These are phyloP conservation scores for Dionaea muscipula DNA, from an alignment of 179 eudicot genomes.

Conservation along the genomic window DNA sequence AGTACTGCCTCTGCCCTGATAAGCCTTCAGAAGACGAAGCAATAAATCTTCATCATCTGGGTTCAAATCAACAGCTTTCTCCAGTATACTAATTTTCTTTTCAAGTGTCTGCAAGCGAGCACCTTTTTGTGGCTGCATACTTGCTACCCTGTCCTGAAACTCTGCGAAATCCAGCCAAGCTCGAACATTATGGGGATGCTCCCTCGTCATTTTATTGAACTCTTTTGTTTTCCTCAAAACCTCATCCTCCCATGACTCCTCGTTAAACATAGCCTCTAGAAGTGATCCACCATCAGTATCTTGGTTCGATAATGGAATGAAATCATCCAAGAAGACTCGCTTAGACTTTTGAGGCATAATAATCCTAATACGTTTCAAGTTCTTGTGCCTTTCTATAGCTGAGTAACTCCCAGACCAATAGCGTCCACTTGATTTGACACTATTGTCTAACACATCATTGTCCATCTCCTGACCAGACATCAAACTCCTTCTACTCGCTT, in stretches of 20 bases:
- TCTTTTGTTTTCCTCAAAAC: slow-evolving; percentile 76
- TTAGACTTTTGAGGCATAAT: slow-evolving; percentile 27
- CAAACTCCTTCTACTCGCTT: slow-evolving; percentile 19
- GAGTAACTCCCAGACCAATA: slow-evolving; percentile 79
- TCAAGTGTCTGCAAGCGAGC: slow-evolving; percentile 91
- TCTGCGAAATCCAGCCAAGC: slow-evolving; percentile 74
- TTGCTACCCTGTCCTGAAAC: slow-evolving; percentile 87
- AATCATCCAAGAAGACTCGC: slow-evolving; percentile 23
- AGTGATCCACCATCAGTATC: slow-evolving; percentile 18
- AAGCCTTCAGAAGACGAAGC: slow-evolving; percentile 61
- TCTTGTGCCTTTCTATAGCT: slow-evolving; percentile 63
- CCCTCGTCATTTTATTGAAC: slow-evolving; percentile 79
- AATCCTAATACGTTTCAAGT: slow-evolving; percentile 56
- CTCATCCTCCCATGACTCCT: slow-evolving; percentile 98
- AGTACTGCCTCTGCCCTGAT: slow-evolving; percentile 55
- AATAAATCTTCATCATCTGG: slow-evolving; percentile 76
- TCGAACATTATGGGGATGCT: slow-evolving; percentile 63
- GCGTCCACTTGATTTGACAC: slow-evolving; percentile 58
- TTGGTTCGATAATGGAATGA: slow-evolving; percentile 46
- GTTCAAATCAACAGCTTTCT: slow-evolving; percentile 83
- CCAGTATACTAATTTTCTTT: slow-evolving; percentile 93
- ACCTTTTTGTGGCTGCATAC: slow-evolving; percentile 79
- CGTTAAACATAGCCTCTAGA: slow-evolving; percentile 26
- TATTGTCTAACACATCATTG: slow-evolving; percentile 52
- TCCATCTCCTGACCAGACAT: slow-evolving; percentile 43